Evolutionary conservation across 768 basidiomycete species (phyloP), one percentile per base, ranked within the genome.

Genomic region (Suillus sp.): DNA sequence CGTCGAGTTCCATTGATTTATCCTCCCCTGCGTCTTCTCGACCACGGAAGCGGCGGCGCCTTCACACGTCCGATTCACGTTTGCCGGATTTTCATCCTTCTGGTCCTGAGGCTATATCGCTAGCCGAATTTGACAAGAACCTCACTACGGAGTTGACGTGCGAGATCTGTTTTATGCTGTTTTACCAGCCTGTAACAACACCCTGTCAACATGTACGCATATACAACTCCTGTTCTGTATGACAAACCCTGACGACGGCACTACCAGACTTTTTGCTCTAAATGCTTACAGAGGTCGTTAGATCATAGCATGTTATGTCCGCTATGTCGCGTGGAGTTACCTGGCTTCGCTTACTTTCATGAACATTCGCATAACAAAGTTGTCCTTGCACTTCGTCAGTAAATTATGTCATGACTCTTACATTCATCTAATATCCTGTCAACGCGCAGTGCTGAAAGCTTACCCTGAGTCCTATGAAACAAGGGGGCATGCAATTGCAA

Each of bases 191-290:
- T 6, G 82, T 95, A 58, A 98, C 96, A 18, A 92, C 96, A 3
- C 92, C 93, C 14, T 98, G 96, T 75, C 96, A 98, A 75, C 96
- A 99, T 78, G 93, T 92, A 71, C 71, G 89, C 82, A 54, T 53
- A 53, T 56, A 57, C 62, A 63, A 40, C 38, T 61, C 59, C 55
- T 54, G 45, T 67, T 62, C 40, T 42, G 20, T 62, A 60, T 40
- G 53, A 48, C 56, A 60, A 60, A 67, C 1, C 30, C 59, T 42
- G 35, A 37, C 34, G 37, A 53, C 66, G 66, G 62, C 72, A 50
- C 42, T 7, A 25, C 56, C 69, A 96, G 93, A 95, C 95, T 0
- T 99, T 95, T 77, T 99, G 96, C 72, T 79, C 86, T 9, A 87
- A 85, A 69, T 99, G 96, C 76, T 84, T 99, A 34, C 90, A 93